phyloP scores from a whole-genome alignment of 352 stramenopile species.

The Hyaloperonospora arabidopsidis region DNA sequence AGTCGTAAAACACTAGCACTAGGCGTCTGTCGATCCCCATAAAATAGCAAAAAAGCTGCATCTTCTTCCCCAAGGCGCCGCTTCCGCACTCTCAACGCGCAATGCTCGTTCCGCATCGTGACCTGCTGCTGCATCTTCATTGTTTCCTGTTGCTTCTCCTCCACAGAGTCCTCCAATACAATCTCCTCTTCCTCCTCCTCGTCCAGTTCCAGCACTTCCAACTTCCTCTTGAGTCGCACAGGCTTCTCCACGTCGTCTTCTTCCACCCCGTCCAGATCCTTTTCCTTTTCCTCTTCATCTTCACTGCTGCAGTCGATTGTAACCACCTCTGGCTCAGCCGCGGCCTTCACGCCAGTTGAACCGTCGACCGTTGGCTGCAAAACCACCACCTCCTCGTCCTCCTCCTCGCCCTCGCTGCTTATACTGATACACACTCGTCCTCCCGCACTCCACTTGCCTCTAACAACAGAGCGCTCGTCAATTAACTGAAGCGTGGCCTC shows the following conservation, averaged over 20 bases:
- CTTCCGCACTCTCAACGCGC: constrained; percentile 15
- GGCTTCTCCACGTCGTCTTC: constrained; percentile 23
- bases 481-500: constrained; percentile 60
- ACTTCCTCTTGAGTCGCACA: constrained; percentile 24
- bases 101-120: constrained; percentile 8
- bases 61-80: constrained; percentile 51
- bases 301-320: constrained; percentile 2
- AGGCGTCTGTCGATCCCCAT: constrained; percentile 44
- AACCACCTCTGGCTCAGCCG: neutral
- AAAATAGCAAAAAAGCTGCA: constrained; percentile 62
- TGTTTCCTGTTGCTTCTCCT: constrained; percentile 4
- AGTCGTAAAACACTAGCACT: constrained; percentile 39
- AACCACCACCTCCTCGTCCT: constrained; percentile 8
- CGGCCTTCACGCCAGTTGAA: neutral
- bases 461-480: too few species aligned
- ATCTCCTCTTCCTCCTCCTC: constrained; percentile 25
- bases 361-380: neutral
- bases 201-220: constrained; percentile 16
- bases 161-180: constrained; percentile 4
- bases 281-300: constrained; percentile 9
- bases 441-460: constrained; percentile 17
- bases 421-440: constrained; percentile 55
- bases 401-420: constrained; percentile 14
- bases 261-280: constrained; percentile 13
- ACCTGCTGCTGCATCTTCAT: constrained; percentile 6